Percentiles rank a stretch among this genome's conserved stretches.
These are phyloP conservation scores for Trichosporon ovoides DNA, from an alignment of 1,284 basidiomycete genomes.

Conservation along the genomic window DNA sequence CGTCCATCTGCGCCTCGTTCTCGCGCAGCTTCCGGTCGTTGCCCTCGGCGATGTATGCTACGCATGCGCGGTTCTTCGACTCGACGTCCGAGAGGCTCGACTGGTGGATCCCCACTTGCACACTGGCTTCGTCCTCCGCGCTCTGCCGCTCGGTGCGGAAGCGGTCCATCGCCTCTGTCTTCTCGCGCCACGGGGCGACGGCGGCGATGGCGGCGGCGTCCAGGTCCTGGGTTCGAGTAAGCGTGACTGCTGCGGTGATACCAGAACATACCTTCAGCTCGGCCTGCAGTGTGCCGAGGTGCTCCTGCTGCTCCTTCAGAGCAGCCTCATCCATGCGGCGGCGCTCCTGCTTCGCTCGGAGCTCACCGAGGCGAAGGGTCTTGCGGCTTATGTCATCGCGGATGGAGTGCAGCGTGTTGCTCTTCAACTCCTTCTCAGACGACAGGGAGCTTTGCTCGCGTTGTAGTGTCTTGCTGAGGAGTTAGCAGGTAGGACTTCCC, in stretches of 20 bases:
- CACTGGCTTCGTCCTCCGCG: conserved; percentile 32
- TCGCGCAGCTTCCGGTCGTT: conserved; percentile 61
- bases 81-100: conserved; percentile 37
- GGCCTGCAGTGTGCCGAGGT: conserved; percentile 48
- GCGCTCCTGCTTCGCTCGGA: conserved; percentile 61
- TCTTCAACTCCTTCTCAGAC: conserved; percentile 64
- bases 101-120: conserved; percentile 34
- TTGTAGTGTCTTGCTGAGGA: conserved; percentile 61
- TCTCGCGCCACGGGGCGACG: conserved; percentile 43
- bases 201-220: conserved; percentile 35
- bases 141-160: conserved; percentile 32
- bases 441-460: conserved; percentile 60
- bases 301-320: conserved; percentile 60
- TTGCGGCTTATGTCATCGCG: conserved; percentile 55
- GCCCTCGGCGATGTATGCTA: conserved; percentile 62
- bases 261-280: conserved; percentile 42
- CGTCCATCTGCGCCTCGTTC: conserved; percentile 56
- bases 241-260: too few species aligned
- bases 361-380: conserved; percentile 60
- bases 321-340: conserved; percentile 59
- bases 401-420: conserved; percentile 54
- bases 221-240: too few species aligned
- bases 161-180: conserved; percentile 32
- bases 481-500: background rate
- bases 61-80: conserved; percentile 37